Evolutionary conservation across 129 eudicot species (phyloP), one percentile per base, ranked within the genome.

Genomic region (Pseudognaphalium luteoalbum): DNA sequence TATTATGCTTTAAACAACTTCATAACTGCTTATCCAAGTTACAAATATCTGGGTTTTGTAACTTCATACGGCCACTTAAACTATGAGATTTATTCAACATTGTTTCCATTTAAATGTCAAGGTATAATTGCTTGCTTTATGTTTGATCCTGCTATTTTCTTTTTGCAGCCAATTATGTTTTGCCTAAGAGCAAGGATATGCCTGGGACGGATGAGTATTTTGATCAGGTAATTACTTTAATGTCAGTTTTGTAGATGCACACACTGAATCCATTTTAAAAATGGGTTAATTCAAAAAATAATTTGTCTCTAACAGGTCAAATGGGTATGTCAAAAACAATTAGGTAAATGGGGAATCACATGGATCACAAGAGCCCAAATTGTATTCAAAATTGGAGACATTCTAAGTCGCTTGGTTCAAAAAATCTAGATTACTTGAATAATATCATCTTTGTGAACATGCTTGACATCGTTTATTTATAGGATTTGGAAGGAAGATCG

Each of bases 161-260:
- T 41, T 50, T 85, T 73, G 73, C 86, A 90, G 96, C 85, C 57
- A 88, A 90, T 59, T 90, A 69, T 84, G 83, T 67, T 65, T 72
- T 90, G 81, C 96, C 96, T n/a, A 82, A 70, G 85, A 86, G 86
- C 86, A 87, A 83, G 82, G 87, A 87, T 77, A 83, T 87, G 90
- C 86, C 67, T 29, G 76, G 82, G 57, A 63, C 93, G 58, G 84
- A 88, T 78, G 96, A 90, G 81, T 84, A 72, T 81, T 88, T 90
- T 76, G 96, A 90, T 84, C 77, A 86, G 93, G 96, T 66, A 9
- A 30, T 42, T 35, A 56, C 76, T 37, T 60, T 60, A 32, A 56
- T 20, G 51, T 54, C 50, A 1, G 17, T n/a, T 58, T 39, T 11
- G 2, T 8, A 44, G 52, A 44, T 44, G 52, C 4, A 8, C 52